Evolutionary conservation across 495 filamentous ascomycete genomes (phyloP).

Genomic region (Trichoderma gamsii): DNA sequence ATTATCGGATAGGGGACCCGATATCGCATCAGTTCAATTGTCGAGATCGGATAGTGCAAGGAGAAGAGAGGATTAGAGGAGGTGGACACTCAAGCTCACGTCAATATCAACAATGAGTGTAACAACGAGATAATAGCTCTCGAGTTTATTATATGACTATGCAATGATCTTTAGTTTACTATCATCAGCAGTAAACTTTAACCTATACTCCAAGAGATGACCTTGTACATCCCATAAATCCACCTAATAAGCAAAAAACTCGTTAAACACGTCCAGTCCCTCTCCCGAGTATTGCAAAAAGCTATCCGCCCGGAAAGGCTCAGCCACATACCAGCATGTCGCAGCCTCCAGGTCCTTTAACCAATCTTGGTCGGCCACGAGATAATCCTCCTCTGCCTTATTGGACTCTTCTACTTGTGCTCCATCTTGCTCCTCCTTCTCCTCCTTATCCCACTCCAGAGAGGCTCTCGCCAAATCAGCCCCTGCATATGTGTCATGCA

Average conservation of each 20-base stretch:
- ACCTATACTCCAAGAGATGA: not conserved
- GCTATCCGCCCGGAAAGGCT: conserved; percentile 4
- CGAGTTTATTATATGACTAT: not conserved
- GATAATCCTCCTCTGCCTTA: conserved; percentile 5
- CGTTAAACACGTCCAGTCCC: not conserved
- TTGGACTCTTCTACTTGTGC: not conserved
- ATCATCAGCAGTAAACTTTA: not conserved
- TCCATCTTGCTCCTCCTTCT: not conserved
- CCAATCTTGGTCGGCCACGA: not conserved
- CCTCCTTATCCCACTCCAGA: not conserved
- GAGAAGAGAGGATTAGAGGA: not conserved
- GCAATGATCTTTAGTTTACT: not conserved
- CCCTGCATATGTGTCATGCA: conserved; percentile 2
- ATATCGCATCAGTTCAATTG: not conserved
- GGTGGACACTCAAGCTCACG: not conserved
- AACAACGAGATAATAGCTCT: not conserved
- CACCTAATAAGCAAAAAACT: not conserved
- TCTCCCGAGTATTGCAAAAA: not conserved
- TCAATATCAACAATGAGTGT: not conserved
- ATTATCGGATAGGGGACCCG: not conserved
- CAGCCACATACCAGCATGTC: conserved; percentile 7
- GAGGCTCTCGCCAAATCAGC: not conserved
- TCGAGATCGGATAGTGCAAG: not conserved
- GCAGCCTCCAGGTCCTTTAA: conserved; percentile 4
- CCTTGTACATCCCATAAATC: not conserved